These are phyloP conservation scores for Ustilago cynodontis DNA, from an alignment of 1,284 basidiomycete genomes.

Conservation along the genomic window DNA sequence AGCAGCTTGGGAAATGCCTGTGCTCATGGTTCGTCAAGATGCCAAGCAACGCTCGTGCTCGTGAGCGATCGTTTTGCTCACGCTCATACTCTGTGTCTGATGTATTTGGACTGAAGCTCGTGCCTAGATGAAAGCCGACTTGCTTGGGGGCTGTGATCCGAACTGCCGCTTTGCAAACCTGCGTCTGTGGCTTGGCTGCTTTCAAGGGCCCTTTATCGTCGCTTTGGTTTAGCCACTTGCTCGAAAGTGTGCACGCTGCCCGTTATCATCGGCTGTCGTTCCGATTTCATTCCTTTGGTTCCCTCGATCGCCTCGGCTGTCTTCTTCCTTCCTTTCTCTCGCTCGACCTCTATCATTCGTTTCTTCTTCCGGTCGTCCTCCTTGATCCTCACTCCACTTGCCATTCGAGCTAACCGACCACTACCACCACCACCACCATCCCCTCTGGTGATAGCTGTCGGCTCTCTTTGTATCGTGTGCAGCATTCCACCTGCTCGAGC, in stretches of 20 bases:
- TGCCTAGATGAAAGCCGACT: not conserved
- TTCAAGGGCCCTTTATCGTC: no score
- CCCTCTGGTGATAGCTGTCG: not conserved
- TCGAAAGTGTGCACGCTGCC: no score
- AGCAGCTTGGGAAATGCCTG: no score
- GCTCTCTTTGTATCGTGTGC: not conserved
- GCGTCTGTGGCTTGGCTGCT: not conserved
- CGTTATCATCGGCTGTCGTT: not conserved
- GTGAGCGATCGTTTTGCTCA: not conserved
- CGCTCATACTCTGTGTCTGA: not conserved
- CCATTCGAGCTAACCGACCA: not conserved
- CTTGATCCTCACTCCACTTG: not conserved
- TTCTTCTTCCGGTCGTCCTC: not conserved
- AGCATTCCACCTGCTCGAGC: conserved; percentile 9
- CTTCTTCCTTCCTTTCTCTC: conserved; percentile 8
- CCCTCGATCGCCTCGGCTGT: conserved; percentile 8
- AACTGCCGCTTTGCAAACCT: not conserved
- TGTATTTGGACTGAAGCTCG: not conserved
- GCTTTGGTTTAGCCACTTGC: no score
- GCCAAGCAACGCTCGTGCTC: conserved; percentile 4
- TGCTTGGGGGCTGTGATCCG: not conserved
- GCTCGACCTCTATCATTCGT: not conserved
- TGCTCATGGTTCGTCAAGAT: not conserved
- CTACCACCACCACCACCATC: not conserved
- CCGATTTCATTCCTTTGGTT: conserved; percentile 1